Base-by-base conservation (phyloP, 345 rosid species). In the Melaleuca quinquenervia region DNA sequence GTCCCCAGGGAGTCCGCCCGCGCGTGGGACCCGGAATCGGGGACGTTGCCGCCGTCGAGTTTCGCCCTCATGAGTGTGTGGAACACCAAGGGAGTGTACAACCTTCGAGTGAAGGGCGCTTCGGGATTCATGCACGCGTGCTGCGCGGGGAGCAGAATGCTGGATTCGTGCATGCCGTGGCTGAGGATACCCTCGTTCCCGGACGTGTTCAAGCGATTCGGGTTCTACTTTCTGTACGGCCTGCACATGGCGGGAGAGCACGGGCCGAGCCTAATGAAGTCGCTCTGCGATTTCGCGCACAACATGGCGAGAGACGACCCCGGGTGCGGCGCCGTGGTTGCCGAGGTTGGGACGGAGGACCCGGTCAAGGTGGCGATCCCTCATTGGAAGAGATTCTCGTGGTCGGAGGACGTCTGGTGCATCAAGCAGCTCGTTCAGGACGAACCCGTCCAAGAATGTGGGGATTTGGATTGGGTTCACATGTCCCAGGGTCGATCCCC, bases 111-210 rank as follows among this genome's bases (percentile, higher is more conserved):
- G 52, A 94, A 95, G 84, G 94, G 98, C 10, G 91, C 91, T n/a
- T 91, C 96, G 0, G 49, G 83, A 64, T 56, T 94, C 52, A 91
- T 86, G 82, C 87, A 88, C 52, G 92, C 90, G 14, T 88, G 89
- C 18, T 94, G 98, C 88, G 84, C 87, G 45, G 95, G 93, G 85
- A 90, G 91, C 16, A 89, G 97, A 89, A 56, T 88, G 85, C 62
- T 95, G n/a, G 97, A 95, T 87, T 83, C 93, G 36, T 91, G 96
- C 89, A 88, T 94, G 91, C 95, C 97, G 16, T 94, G 96, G 92
- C 86, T 95, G 82, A 91, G 86, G 88, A 78, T 94, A 52, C 97
- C 98, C 53, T 95, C 98, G 20, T 89, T 92, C 85, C 97, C 97
- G 6, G 87, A 94, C 85, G 93, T 95, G 45, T 95, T 94, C 84